Evolutionary conservation across 75 land plant species (phyloP).

Genomic region (Picea sitchensis): DNA sequence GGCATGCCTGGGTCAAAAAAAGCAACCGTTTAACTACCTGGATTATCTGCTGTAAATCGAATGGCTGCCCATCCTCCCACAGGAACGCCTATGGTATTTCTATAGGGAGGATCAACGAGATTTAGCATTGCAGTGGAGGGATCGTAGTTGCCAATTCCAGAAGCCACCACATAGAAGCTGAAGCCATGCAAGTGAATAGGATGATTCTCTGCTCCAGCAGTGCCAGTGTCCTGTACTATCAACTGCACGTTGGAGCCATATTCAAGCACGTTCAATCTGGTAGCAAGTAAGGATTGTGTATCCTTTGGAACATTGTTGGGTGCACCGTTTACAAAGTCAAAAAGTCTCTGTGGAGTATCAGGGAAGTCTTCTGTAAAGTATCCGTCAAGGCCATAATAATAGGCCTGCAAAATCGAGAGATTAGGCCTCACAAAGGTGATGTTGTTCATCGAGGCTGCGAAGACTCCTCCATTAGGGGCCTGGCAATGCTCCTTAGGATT

Average conservation of each 20-base stretch:
- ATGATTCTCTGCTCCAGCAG: constrained; percentile 19
- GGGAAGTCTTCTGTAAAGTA: constrained; percentile 24
- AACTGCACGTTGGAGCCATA: constrained; percentile 20
- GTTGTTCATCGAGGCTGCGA: constrained; percentile 56
- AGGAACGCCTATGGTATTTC: constrained; percentile 22
- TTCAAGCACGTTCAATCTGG: constrained; percentile 8
- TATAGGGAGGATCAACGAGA: constrained; percentile 29
- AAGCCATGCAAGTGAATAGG: constrained; percentile 37
- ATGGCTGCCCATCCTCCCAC: constrained; percentile 29
- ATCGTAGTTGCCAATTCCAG: constrained; percentile 30
- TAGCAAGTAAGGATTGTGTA: constrained; percentile 1
- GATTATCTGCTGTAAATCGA: constrained; percentile 36
- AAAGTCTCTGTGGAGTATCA: neutral
- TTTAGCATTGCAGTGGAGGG: constrained; percentile 16
- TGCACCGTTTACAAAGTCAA: neutral
- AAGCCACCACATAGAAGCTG: constrained; percentile 30
- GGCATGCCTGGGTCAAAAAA: neutral
- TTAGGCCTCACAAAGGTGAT: constrained; percentile 41
- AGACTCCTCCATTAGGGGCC: constrained; percentile 24
- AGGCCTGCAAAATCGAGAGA: constrained; percentile 45
- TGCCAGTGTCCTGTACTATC: constrained; percentile 28
- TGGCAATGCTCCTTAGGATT: constrained; percentile 20
- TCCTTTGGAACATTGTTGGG: neutral
- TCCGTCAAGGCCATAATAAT: constrained; percentile 20
- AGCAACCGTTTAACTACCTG: constrained; percentile 13